Evolutionary conservation across 495 filamentous ascomycete genomes (phyloP).

Genomic region (Aspergillus steynii): DNA sequence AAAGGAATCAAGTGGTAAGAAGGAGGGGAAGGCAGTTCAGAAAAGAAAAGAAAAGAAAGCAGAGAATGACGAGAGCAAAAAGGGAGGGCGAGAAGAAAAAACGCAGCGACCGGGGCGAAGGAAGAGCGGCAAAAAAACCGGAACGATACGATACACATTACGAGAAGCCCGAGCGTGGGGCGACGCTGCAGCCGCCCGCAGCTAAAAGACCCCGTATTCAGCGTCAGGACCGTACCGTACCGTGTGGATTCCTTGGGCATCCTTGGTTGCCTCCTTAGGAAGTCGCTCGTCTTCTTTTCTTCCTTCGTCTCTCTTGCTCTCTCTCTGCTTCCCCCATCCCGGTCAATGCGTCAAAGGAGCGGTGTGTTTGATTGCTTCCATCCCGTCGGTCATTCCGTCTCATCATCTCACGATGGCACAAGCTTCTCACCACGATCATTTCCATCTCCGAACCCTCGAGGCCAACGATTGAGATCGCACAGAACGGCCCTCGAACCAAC

Average conservation of each 20-base stretch:
- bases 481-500: background rate
- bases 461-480: background rate
- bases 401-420: background rate
- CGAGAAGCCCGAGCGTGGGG: background rate
- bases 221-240: background rate
- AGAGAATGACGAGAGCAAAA: background rate
- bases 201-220: no score
- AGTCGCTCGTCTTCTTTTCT: background rate
- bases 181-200: no score
- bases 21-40: slow-evolving; percentile 8
- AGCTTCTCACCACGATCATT: no score
- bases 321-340: background rate
- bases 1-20: slow-evolving; percentile 13
- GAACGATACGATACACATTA: background rate
- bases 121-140: background rate
- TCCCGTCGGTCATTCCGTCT: no score
- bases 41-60: background rate
- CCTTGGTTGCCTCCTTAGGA: background rate
- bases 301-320: no score
- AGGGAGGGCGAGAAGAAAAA: no score
- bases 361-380: background rate
- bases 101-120: slow-evolving; percentile 1
- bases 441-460: no score
- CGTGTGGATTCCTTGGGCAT: no score
- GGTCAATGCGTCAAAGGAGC: background rate